Base-by-base conservation (phyloP, 768 basidiomycete genomes). In the Tricholoma furcatifolium region DNA sequence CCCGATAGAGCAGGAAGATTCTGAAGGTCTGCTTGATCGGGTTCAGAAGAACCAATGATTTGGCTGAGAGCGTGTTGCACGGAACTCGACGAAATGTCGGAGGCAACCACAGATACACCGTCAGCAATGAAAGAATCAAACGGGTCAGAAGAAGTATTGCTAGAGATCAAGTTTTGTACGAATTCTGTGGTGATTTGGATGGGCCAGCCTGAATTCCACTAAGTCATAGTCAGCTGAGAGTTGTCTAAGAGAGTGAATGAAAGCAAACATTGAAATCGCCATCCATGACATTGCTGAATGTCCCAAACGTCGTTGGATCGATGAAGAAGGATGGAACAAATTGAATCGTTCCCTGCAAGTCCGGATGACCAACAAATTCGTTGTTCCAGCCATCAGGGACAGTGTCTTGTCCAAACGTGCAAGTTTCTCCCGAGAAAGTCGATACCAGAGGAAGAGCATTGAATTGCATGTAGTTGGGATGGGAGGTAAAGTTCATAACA, bases 181-280 rank as follows among this genome's bases (percentile, higher is more conserved):
- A 73, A 75, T 23, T 67, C 62, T 8, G 71, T 66, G 4, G 75
- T 85, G 10, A 88, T 66, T 66, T 85, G 66, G 54, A 77, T 76
- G 2, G 91, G 89, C 91, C 91, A 93, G 34, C 75, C 91, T 23
- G 79, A 78, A 65, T 93, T 89, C 87, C 87, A 93, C 82, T 87
- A 43, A n/a, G 18, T 54, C 17, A 34, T 42, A 43, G 23, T 45
- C 58, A 53, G 18, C 39, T 12, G 43, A 51, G 53, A 34, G 53
- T 53, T n/a, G 27, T 27, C 7, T 7, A 14, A 51, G 47, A 35
- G 20, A 18, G 15, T 47, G 20, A 24, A 45, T 15, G 47, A 54
- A 20, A 14, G 61, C 77, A 48, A 61, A 86, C 85, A 53, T 80
- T 81, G 61, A 84, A 84, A 49, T 74, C 75, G 17, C 87, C 87